Percentiles rank a stretch among this genome's conserved stretches.
Evolutionary conservation across 202 grass and related monocot species (phyloP).

Genomic region (Zizania palustris): DNA sequence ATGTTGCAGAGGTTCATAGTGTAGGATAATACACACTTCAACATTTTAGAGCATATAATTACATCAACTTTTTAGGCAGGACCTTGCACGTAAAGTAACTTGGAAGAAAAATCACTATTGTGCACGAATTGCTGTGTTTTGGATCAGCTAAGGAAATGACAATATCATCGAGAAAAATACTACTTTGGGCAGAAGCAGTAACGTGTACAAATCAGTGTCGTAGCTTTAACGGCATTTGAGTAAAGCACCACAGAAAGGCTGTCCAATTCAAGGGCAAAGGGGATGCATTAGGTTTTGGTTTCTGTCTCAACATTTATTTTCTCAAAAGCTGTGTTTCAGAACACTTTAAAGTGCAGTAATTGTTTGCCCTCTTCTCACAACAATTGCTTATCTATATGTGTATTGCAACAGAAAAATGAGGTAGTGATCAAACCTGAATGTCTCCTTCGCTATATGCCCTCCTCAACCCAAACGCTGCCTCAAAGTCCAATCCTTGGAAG

Average conservation of each 20-base stretch:
- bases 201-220: conserved; percentile 25
- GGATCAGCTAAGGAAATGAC: conserved; percentile 35
- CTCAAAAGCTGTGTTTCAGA: conserved; percentile 33
- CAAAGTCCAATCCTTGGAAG: conserved; percentile 83
- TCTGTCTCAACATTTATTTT: conserved; percentile 23
- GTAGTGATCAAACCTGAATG: conserved; percentile 72
- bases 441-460: conserved; percentile 95
- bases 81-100: conserved; percentile 22
- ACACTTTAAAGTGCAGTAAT: conserved; percentile 21
- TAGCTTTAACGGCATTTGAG: conserved; percentile 38
- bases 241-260: conserved; percentile 30
- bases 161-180: conserved; percentile 23
- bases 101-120: conserved; percentile 21
- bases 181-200: conserved; percentile 45
- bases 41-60: conserved; percentile 6
- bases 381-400: conserved; percentile 31
- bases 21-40: not conserved
- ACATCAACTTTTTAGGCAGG: not conserved
- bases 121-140: conserved; percentile 13
- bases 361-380: conserved; percentile 36
- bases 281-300: conserved; percentile 29
- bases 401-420: conserved; percentile 31
- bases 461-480: conserved; percentile 73
- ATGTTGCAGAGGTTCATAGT: not conserved
- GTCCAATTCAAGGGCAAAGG: conserved; percentile 27